Evolutionary conservation across 2,329 filamentous ascomycete species (phyloP).

Genomic region (Blumeriella jaapii): DNA sequence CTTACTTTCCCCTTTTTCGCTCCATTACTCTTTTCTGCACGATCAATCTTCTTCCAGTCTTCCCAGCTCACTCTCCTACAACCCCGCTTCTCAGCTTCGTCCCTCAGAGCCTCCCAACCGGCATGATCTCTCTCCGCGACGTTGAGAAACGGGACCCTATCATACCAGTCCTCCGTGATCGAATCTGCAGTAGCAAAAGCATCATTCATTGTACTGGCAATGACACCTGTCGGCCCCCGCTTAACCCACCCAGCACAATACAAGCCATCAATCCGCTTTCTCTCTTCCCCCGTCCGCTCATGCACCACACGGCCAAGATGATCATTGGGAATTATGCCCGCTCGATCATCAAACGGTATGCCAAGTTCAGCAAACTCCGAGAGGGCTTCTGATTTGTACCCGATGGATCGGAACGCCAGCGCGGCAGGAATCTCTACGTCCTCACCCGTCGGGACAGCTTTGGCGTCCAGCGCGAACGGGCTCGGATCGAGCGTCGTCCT

Average conservation of each 20-base stretch:
- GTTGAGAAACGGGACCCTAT: conserved; percentile 36
- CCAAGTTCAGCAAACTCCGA: conserved; percentile 62
- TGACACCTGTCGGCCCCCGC: conserved; percentile 85
- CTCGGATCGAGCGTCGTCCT: conserved; percentile 43
- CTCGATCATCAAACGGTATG: conserved; percentile 63
- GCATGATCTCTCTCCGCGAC: conserved; percentile 30
- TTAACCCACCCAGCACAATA: conserved; percentile 98
- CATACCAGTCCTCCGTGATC: conserved; percentile 66
- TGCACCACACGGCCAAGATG: conserved; percentile 58
- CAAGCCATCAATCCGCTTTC: conserved; percentile 47
- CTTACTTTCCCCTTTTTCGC: conserved; percentile 59
- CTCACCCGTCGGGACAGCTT: conserved; percentile 38
- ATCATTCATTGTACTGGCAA: conserved; percentile 91
- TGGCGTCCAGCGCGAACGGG: conserved; percentile 40
- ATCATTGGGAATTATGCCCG: conserved; percentile 76
- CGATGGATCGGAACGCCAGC: conserved; percentile 84
- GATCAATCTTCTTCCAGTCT: conserved; percentile 79
- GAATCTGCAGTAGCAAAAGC: conserved; percentile 82
- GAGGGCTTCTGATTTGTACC: conserved; percentile 74
- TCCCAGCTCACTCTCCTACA: conserved; percentile 63
- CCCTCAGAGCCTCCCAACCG: conserved; percentile 70
- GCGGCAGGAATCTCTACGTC: conserved; percentile 47
- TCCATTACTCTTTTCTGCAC: conserved; percentile 60
- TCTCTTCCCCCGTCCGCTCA: conserved; percentile 7
- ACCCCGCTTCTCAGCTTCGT: conserved; percentile 43